Base-by-base conservation (phyloP, 345 rosid genomes). In the Reutealis trisperma region DNA sequence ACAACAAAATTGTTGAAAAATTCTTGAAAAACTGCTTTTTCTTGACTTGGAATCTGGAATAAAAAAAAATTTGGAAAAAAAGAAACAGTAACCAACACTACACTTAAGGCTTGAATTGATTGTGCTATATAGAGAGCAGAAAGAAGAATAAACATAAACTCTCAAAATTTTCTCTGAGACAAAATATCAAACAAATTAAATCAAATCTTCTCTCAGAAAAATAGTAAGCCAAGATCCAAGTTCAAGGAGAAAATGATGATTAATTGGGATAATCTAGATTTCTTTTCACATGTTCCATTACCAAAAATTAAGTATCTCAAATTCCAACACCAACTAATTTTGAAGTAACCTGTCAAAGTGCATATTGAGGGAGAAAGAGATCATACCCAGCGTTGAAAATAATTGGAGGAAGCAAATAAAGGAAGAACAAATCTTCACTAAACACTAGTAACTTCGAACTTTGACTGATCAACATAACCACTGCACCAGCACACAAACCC, bases 311-410 rank as follows among this genome's bases (percentile, higher is more conserved):
- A 51, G 16, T 14, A 51, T 4, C 16, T 25, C 6, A 44, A 70
- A 13, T 77, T 45, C 16, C 58, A 72, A 41, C 42, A 3, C 41
- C 21, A 21, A 73, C 6, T 24, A 34, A 77, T 3, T 14, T 24
- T 8, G 22, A 57, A 51, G 61, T 9, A 74, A 69, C 45, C 41
- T 59, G 12, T 49, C 60, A 47, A 64, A 59, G 1, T 64, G 47
- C 34, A 59, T 5, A 37, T 6, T 5, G 60, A 60, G 21, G 69
- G 37, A 72, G 70, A 67, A 71, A 68, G 19, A 75, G 47, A 70
- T 47, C 83, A 76, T 85, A 91, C 96, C 93, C 93, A 8, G 93
- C 93, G 79, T 89, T 91, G 85, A 90, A 91, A 78, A 91, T 91
- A 76, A 91, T 90, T 3, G 92, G 93, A 12, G 93, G 96, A 55